Percentiles rank a stretch among this genome's conserved stretches.
Evolutionary conservation across 108 stramenopile genomes (phyloP).

Genomic region (Bacterosira constricta): DNA sequence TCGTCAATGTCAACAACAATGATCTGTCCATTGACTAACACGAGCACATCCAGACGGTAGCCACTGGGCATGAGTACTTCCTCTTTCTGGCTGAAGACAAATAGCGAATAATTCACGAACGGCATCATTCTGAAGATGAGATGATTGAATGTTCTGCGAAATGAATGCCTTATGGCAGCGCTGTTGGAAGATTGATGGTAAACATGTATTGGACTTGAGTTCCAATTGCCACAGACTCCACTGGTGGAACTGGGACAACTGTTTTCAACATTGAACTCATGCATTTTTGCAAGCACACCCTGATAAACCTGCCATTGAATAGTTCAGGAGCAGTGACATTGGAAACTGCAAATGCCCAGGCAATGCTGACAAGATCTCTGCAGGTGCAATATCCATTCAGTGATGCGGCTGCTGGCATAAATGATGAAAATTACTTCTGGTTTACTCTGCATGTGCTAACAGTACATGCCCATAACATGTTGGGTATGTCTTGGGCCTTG

Average conservation of each 20-base stretch:
- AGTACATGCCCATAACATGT: background rate
- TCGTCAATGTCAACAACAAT: constrained; percentile 27
- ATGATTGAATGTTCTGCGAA: background rate
- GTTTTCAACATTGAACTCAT: background rate
- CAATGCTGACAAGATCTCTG: background rate
- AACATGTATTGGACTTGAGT: background rate
- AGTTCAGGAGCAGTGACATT: background rate
- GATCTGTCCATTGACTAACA: background rate
- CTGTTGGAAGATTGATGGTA: background rate
- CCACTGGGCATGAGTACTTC: constrained; percentile 12
- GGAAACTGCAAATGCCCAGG: background rate
- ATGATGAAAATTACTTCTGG: background rate
- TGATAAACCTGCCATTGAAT: background rate
- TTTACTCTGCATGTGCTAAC: background rate
- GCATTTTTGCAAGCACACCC: background rate
- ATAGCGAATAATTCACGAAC: background rate
- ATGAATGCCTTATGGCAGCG: background rate
- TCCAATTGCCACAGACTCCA: background rate
- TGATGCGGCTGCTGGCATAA: background rate
- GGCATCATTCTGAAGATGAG: background rate
- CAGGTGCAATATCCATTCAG: background rate
- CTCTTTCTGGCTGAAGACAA: constrained; percentile 4
- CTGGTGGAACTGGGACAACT: background rate
- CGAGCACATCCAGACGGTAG: constrained; percentile 13
- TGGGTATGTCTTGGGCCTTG: background rate